Evolutionary conservation across 495 filamentous ascomycete species (phyloP), one percentile per base, ranked within the genome.

Genomic region (Chaetomium fimeti): DNA sequence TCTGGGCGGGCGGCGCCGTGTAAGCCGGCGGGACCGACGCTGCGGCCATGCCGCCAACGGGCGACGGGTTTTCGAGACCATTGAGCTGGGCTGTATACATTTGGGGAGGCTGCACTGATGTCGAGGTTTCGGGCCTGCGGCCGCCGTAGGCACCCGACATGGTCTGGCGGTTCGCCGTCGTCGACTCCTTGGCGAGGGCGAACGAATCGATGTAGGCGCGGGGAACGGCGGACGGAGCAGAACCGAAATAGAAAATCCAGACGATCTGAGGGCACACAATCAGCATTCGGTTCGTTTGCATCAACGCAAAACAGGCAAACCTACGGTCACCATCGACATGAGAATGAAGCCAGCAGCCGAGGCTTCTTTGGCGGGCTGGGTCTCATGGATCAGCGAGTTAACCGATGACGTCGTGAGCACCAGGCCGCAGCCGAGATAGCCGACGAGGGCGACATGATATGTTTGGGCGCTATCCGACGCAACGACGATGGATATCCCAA

Each of bases 241-340:
- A 97, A 62, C 94, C 94, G 71, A 96, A 99, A 79, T 98, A 97
- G 79, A 97, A 96, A 65, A 98, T 96, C 94, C 94, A 99, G 54
- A 98, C 85, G 70, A 97, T 90, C 93, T 97, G 66, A 48, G 16
- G 32, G 8, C 13, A 27, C 7, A n/a, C 27, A 53, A 22, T 74
- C 62, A 76, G 71, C 56, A 56, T 32, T 15, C 5, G 27, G 4
- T 1, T 16, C n/a, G 11, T 15, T 24, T 3, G n/a, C 38, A 43
- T 43, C 16, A 52, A 52, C 20, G 8, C 54, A 22, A 1, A 25
- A 5, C 27, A n/a, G 13, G 27, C 54, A n/a, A 15, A 82, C 89
- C 72, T 82, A 97, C 93, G 72, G 90, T 86, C 59, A 98, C 88
- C 87, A 98, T 97, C 40, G 93, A 91, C 36, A 98, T 81, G n/a